Conservation (phyloP, 2,329 filamentous ascomycete genomes). For the Penicillium concentricum region DNA sequence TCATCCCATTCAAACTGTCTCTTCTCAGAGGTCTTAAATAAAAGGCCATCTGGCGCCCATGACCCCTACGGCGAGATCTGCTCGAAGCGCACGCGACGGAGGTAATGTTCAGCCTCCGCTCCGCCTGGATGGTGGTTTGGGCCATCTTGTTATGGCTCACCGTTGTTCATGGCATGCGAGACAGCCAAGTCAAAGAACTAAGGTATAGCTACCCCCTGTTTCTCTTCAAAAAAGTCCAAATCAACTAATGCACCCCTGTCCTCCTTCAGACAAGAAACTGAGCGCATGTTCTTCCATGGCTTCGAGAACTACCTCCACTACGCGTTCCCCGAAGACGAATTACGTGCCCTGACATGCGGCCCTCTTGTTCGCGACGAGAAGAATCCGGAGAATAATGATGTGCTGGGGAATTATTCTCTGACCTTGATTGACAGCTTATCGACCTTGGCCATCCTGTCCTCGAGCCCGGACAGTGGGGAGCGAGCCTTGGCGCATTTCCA, state of each 20-base stretch:
- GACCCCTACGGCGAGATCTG: slow-evolving; percentile 18
- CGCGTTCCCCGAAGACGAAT: slow-evolving; percentile 94
- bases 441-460: slow-evolving; percentile 88
- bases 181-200: slow-evolving; percentile 36
- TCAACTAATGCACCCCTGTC: neutral
- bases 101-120: slow-evolving; percentile 36
- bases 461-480: slow-evolving; percentile 53
- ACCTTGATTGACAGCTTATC: slow-evolving; percentile 94
- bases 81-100: slow-evolving; percentile 44
- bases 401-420: slow-evolving; percentile 93
- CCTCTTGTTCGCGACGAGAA: slow-evolving; percentile 80
- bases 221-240: neutral
- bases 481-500: slow-evolving; percentile 75
- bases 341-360: slow-evolving; percentile 80
- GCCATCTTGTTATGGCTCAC: slow-evolving; percentile 38
- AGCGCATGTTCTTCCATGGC: slow-evolving; percentile 91
- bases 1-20: neutral
- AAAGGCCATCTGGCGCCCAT: slow-evolving; percentile 19
- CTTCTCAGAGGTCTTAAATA: neutral
- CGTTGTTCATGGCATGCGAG: slow-evolving; percentile 36
- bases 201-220: slow-evolving; percentile 23
- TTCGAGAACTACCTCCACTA: slow-evolving; percentile 92
- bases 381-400: slow-evolving; percentile 88
- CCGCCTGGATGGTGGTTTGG: slow-evolving; percentile 35
- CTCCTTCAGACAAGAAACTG: slow-evolving; percentile 43